Evolutionary conservation across 352 stramenopile species (phyloP).

Genomic region (Phytophthora crassamura): DNA sequence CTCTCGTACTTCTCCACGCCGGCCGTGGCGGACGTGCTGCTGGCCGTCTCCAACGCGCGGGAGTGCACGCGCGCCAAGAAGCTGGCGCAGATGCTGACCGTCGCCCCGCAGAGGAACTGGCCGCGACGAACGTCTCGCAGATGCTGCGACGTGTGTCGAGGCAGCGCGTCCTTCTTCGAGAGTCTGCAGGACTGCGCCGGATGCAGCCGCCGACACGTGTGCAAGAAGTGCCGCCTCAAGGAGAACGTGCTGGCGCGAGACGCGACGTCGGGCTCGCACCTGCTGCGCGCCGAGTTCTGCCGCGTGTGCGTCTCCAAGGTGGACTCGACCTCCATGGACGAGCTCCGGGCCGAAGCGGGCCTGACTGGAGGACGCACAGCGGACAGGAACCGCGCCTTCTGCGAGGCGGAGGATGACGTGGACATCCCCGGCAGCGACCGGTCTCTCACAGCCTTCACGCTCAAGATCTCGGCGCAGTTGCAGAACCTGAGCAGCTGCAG

Average conservation of each 20-base stretch:
- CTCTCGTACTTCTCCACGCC: constrained; percentile 39
- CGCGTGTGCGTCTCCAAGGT: constrained; percentile 42
- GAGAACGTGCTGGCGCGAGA: constrained; percentile 41
- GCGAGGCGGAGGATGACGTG: constrained; percentile 22
- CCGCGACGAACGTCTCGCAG: constrained; percentile 22
- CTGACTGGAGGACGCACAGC: constrained; percentile 9
- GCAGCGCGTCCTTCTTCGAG: constrained; percentile 38
- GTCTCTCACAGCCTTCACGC: constrained; percentile 40
- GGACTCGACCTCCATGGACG: constrained; percentile 36
- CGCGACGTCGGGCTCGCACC: constrained; percentile 15
- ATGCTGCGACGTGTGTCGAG: constrained; percentile 43
- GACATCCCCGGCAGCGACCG: constrained; percentile 36
- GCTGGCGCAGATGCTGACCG: constrained; percentile 35
- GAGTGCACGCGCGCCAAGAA: constrained; percentile 47
- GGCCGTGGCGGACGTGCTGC: constrained; percentile 32
- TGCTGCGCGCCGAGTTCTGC: constrained; percentile 42
- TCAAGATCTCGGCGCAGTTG: constrained; percentile 40
- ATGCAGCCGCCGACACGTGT: constrained; percentile 42
- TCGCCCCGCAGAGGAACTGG: constrained; percentile 10
- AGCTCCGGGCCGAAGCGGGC: constrained; percentile 26
- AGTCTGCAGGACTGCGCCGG: constrained; percentile 31
- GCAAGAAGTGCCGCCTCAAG: constrained; percentile 43
- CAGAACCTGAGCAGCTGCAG: constrained; percentile 33
- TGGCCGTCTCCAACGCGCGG: constrained; percentile 33
- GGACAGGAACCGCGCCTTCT: constrained; percentile 21